Evolutionary conservation across 192 early-diverging fungal species (phyloP), one percentile per base, ranked within the genome.

Genomic region (Gigaspora rosea): DNA sequence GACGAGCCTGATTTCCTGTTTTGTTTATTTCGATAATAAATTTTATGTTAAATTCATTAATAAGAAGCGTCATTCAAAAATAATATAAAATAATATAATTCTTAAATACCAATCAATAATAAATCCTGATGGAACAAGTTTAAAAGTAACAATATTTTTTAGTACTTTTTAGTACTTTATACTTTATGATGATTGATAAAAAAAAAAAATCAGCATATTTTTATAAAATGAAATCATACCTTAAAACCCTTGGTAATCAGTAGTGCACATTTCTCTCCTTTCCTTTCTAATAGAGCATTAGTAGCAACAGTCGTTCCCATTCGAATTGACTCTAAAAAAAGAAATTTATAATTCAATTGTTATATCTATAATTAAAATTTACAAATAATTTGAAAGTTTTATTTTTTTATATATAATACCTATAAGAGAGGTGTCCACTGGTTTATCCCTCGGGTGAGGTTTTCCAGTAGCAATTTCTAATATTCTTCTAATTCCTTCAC

Each of bases 281-380:
- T 95, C 50, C 92, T 84, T 83, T 95, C 93, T 78, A 94, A 81
- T 5, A 94, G 82, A 8, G 96, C 95, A 78, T 98, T 98, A 2
- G 97, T 98, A 4, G 97, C 97, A 4, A 98, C 97, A 0, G 97
- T 98, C 0, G 97, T 98, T 69, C 96, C 97, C 95, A 98, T 97
- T 16, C 96, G 89, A 57, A 98, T 92, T 71, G 91, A 88, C 57
- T 89, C 87, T 82, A 71, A 41, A 66, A 48, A 12, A 66, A 41
- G 41, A 41, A 12, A 5, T 35, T 41, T 27, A 63, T 33, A 46
- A 22, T 64, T 48, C 5, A 33, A 27, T 27, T 27, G 27, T 27
- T 27, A 27, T 27, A 27, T 27, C 1, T 27, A 27, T 41, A 58
- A 73, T 32, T 22, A 8, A 7, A 32, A 62, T 35, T 35, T 62